Conservation (phyloP, 2,329 filamentous ascomycete genomes). For the Cladophialophora chaetospira region DNA sequence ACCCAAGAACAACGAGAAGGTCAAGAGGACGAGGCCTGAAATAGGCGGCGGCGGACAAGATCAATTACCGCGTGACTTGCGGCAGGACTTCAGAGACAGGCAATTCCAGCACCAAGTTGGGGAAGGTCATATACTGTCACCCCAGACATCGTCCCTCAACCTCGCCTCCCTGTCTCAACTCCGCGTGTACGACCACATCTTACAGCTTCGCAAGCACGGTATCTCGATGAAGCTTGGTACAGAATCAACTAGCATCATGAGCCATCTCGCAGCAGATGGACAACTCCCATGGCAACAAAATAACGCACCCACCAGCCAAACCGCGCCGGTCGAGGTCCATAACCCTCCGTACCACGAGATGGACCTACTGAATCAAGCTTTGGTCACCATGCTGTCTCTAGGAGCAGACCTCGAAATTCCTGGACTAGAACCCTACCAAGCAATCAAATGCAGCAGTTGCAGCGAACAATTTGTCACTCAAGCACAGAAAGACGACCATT, state of each 20-base stretch:
- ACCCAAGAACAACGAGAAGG: too few species aligned
- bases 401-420: conserved; percentile 16
- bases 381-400: conserved; percentile 6
- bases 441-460: conserved; percentile 11
- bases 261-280: background rate
- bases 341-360: conserved; percentile 9
- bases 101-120: too few species aligned
- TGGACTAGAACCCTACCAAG: background rate
- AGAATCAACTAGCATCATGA: background rate
- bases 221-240: conserved; percentile 10
- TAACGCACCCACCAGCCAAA: background rate
- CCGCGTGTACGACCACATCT: conserved; percentile 17
- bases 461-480: background rate
- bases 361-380: conserved; percentile 7
- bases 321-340: background rate
- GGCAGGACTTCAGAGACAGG: too few species aligned
- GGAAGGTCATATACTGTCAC: too few species aligned
- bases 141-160: too few species aligned
- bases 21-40: too few species aligned
- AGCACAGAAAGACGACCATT: conserved; percentile 1
- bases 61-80: too few species aligned
- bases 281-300: background rate
- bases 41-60: too few species aligned
- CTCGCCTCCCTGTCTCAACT: too few species aligned
- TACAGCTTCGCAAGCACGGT: conserved; percentile 16